These are phyloP conservation scores for Graphium sp. DNA, from an alignment of 2,329 filamentous ascomycete genomes.

Conservation along the genomic window DNA sequence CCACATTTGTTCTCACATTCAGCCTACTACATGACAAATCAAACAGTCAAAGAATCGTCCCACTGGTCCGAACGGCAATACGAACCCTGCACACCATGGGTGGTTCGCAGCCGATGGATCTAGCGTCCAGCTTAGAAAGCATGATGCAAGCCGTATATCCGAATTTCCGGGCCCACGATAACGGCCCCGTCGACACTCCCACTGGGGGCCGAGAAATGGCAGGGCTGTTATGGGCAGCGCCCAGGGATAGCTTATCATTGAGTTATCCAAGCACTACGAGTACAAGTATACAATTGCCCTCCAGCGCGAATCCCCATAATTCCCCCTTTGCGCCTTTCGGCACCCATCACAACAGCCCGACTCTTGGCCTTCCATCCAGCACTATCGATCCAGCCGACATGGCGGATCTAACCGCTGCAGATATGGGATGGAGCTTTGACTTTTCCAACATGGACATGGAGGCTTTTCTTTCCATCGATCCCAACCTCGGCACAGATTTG, in stretches of 20 bases:
- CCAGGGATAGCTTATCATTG: no score
- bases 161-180: conserved; percentile 11
- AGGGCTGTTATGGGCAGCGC: no score
- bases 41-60: conserved; percentile 17
- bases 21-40: conserved; percentile 21
- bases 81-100: conserved; percentile 18
- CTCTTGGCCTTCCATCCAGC: not conserved
- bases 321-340: conserved; percentile 3
- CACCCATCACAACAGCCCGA: not conserved
- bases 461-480: conserved; percentile 14
- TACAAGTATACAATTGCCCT: no score
- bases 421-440: conserved; percentile 13
- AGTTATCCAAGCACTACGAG: no score
- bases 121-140: conserved; percentile 12
- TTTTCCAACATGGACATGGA: conserved; percentile 16
- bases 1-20: conserved; percentile 21
- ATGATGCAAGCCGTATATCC: conserved; percentile 13
- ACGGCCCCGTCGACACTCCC: not conserved
- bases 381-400: conserved; percentile 9
- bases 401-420: conserved; percentile 12
- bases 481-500: conserved; percentile 11
- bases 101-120: no score
- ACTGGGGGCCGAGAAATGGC: not conserved
- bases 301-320: no score
- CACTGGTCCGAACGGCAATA: conserved; percentile 21